Conservation (phyloP, 2,329 filamentous ascomycete species). For the Blastomyces percursus region DNA sequence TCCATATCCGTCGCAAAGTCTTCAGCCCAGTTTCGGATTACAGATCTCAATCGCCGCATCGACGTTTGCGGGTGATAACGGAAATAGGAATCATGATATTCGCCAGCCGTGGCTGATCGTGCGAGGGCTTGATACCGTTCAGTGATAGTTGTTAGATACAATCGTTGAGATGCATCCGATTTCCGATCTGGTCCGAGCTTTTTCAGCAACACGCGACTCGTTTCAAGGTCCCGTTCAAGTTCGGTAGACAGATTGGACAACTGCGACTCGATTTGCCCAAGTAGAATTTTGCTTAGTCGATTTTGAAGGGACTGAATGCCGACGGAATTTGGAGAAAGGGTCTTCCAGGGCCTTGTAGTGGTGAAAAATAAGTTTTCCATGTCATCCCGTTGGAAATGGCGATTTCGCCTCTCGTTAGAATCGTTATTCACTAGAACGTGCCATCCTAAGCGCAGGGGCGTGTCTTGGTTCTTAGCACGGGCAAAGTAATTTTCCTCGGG, state of each 20-base stretch:
- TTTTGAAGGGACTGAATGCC: constrained; percentile 23
- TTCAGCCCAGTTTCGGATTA: constrained; percentile 17
- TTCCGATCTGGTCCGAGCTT: constrained; percentile 20
- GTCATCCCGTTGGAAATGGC: constrained; percentile 22
- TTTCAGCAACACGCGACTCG: constrained; percentile 22
- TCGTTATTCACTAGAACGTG: constrained; percentile 39
- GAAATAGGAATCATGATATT: constrained; percentile 20
- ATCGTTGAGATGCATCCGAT: constrained; percentile 14
- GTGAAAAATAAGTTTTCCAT: constrained; percentile 27
- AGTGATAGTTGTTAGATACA: constrained; percentile 17
- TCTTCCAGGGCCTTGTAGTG: constrained; percentile 18
- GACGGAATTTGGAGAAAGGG: constrained; percentile 18
- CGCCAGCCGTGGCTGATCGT: constrained; percentile 18
- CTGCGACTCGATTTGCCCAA: constrained; percentile 24
- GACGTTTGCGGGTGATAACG: constrained; percentile 10
- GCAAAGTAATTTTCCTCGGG: constrained; percentile 26
- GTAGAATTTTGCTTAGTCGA: constrained; percentile 26
- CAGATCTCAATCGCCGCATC: constrained; percentile 16
- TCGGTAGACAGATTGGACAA: constrained; percentile 30
- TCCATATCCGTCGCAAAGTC: constrained; percentile 17
- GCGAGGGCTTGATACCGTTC: constrained; percentile 15
- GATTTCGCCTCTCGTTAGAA: constrained; percentile 24
- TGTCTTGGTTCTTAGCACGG: constrained; percentile 33
- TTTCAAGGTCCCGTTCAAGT: constrained; percentile 23
- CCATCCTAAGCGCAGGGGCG: constrained; percentile 38